Evolutionary conservation across 2,329 filamentous ascomycete genomes (phyloP), one percentile per base, ranked within the genome.

Genomic region (Fusarium graminum): DNA sequence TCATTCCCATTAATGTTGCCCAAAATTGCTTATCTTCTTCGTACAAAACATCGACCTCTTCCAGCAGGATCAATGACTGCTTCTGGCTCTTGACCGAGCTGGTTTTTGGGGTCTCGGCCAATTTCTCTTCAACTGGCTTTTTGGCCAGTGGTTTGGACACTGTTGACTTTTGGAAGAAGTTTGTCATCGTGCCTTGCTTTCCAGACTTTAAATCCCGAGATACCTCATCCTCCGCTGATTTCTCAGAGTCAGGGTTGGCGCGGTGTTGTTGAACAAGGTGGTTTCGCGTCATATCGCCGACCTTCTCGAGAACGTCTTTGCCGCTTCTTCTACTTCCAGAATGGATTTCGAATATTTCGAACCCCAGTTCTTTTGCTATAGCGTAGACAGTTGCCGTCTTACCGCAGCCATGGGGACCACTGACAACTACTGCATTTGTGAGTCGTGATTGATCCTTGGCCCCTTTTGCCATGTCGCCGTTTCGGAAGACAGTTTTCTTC

Each of bases 1-100:
- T 92, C 59, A 99, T 85, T 19, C 86, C 85, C 42, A 92, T 82
- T 6, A 98, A 86, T 0, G 92, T 95, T 1, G 85, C 79, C 95
- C 95, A 99, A 74, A 99, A 99, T 65, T 94, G 90, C 77, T 93
- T 94, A 76, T 99, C 95, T 75, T 98, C 94, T 52, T 97, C 94
- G 75, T 95, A 99, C 2, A 99, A 83, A 16, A 98, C 81, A 74
- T 99, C 96, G 1, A 93, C 93, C 78, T 99, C 95, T 77, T 99
- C 95, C 2, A 99, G 83, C 3, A 99, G 82, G 63, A 99, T 97
- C 19, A 99, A 81, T 0, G 94, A 98, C 77, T 99, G 95, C 72
- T 96, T 97, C 76, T 98, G 94, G 26, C 81, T 76, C 67, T 85
- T 84, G 60, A 77, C 56, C 3, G 75, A 41, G 34, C 70, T 59